Percentiles rank a stretch among this genome's conserved stretches.
Evolutionary conservation across 2,329 filamentous ascomycete genomes (phyloP).

Genomic region (Aspergillus persii): DNA sequence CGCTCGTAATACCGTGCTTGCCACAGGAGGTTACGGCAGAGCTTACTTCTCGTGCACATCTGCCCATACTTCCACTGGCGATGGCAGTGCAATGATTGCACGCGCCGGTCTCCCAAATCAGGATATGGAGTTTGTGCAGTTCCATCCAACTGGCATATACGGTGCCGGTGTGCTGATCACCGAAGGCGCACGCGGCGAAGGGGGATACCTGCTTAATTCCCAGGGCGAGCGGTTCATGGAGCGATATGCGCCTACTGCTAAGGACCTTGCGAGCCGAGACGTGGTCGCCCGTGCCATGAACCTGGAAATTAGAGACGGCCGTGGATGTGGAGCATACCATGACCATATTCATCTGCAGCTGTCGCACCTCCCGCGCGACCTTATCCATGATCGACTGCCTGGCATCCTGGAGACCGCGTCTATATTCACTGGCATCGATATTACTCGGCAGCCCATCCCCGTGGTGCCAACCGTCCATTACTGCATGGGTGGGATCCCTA

Average conservation of each 20-base stretch:
- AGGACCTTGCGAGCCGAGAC: constrained; percentile 1
- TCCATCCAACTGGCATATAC: constrained; percentile 2
- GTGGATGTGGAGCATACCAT: background rate
- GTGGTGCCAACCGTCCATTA: constrained; percentile 3
- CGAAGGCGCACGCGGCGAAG: constrained; percentile 1
- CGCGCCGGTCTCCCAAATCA: constrained; percentile 2
- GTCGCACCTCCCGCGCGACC: constrained; percentile 1
- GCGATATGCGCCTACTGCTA: constrained; percentile 2
- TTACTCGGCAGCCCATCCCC: background rate
- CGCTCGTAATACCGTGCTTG: constrained; percentile 1
- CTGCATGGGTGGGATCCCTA: constrained; percentile 3
- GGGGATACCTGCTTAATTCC: background rate
- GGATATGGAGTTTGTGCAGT: constrained; percentile 4
- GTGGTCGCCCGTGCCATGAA: constrained; percentile 3
- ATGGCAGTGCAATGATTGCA: constrained; percentile 2
- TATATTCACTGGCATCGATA: constrained; percentile 1
- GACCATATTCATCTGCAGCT: constrained; percentile 1
- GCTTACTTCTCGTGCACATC: constrained; percentile 5
- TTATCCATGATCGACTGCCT: background rate
- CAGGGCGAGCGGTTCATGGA: constrained; percentile 4
- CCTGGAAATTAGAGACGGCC: constrained; percentile 1
- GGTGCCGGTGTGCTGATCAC: constrained; percentile 1
- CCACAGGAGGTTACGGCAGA: background rate
- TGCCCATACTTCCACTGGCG: constrained; percentile 1
- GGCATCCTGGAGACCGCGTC: constrained; percentile 1